Conservation (phyloP, 1,139 yeast genomes). For the Diutina catenulata region DNA sequence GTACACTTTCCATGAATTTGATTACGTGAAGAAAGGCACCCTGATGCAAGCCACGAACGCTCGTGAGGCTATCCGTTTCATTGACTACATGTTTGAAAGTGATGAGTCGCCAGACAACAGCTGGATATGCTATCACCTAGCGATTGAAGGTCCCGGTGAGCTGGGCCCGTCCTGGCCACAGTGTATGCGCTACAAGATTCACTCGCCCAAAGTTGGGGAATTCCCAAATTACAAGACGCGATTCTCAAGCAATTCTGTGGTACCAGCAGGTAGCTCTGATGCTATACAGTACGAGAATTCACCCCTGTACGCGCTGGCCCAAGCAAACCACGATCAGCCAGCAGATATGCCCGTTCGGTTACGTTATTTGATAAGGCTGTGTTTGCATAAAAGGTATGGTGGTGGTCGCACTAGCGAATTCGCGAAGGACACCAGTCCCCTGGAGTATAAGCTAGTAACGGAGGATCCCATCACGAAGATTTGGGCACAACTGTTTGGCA, state of each 20-base stretch:
- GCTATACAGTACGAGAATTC: constrained; percentile 27
- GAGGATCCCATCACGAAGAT: constrained; percentile 41
- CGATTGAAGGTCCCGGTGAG: constrained; percentile 27
- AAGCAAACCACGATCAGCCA: constrained; percentile 18
- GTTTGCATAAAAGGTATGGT: constrained; percentile 30
- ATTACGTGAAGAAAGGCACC: constrained; percentile 40
- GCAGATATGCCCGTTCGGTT: constrained; percentile 41
- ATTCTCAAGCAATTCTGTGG: constrained; percentile 18
- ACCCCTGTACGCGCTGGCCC: constrained; percentile 16
- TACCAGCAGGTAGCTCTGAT: constrained; percentile 7
- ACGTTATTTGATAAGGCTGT: constrained; percentile 37
- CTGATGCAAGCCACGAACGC: constrained; percentile 45
- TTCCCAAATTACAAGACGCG: constrained; percentile 33
- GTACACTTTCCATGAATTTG: constrained; percentile 47
- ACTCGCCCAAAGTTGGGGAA: constrained; percentile 33
- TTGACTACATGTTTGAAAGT: constrained; percentile 29
- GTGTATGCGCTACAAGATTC: constrained; percentile 31
- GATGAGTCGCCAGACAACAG: constrained; percentile 6
- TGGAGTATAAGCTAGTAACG: constrained; percentile 37
- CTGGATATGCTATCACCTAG: constrained; percentile 13
- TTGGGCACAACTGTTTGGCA: constrained; percentile 46
- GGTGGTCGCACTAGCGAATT: no score
- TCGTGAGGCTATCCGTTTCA: constrained; percentile 42
- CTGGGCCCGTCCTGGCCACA: constrained; percentile 39
- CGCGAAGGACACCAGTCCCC: no score